Evolutionary conservation across 2,329 filamentous ascomycete species (phyloP).

Genomic region (Shiraia sp.): DNA sequence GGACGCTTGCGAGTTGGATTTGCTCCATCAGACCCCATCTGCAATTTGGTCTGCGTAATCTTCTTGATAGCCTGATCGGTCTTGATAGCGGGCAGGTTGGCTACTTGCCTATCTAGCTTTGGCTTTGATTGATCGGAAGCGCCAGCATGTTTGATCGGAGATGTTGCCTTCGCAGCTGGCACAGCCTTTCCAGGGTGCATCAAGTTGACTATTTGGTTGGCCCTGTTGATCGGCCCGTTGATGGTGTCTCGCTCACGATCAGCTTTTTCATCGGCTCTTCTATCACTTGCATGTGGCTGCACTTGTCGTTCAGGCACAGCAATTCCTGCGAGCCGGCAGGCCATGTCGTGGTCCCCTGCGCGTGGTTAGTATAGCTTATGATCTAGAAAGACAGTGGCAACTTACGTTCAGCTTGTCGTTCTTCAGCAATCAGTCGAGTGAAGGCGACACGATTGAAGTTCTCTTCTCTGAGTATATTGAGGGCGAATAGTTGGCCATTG

Average conservation of each 20-base stretch:
- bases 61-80: no score
- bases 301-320: constrained; percentile 1
- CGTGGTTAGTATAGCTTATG: background rate
- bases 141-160: no score
- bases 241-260: background rate
- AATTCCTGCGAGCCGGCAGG: constrained; percentile 8
- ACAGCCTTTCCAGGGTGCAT: no score
- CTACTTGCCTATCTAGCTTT: no score
- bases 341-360: constrained; percentile 15
- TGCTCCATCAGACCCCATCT: no score
- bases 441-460: constrained; percentile 4
- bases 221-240: constrained; percentile 1
- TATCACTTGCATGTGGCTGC: background rate
- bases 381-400: background rate
- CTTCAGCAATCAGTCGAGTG: constrained; percentile 8
- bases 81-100: no score
- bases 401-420: constrained; percentile 12
- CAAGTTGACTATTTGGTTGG: no score
- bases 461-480: constrained; percentile 10
- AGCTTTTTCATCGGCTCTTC: background rate
- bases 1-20: no score
- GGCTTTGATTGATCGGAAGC: no score
- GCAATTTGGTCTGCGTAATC: no score
- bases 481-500: constrained; percentile 8
- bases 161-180: no score